phyloP scores from a whole-genome alignment of 2,329 filamentous ascomycete species.

The Penicillium fuscoglaucum region DNA sequence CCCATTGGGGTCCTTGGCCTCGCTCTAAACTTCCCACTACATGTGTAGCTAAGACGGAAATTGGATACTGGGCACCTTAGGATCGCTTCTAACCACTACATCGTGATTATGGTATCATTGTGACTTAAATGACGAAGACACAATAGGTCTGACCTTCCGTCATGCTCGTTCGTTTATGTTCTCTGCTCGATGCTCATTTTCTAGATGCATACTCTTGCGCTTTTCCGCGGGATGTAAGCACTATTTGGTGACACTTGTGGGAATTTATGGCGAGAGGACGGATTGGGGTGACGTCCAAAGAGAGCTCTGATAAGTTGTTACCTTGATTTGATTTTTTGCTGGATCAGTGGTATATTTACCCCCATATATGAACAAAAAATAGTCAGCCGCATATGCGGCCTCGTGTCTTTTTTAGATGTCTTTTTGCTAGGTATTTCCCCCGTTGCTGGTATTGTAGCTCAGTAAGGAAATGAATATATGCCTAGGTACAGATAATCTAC shows the following conservation, averaged over 20 bases:
- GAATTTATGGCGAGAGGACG: conserved; percentile 7
- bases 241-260: conserved; percentile 9
- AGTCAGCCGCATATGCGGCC: too few relatives aligned
- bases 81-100: not conserved
- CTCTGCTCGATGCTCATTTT: conserved; percentile 4
- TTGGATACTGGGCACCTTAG: not conserved
- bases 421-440: too few relatives aligned
- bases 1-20: not conserved
- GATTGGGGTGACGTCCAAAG: conserved; percentile 40
- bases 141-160: conserved; percentile 28
- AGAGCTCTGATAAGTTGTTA: conserved; percentile 43
- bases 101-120: not conserved
- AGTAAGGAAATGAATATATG: too few relatives aligned
- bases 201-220: conserved; percentile 35
- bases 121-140: conserved; percentile 38
- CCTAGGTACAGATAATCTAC: too few relatives aligned
- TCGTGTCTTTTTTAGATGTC: too few relatives aligned
- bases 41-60: conserved; percentile 2
- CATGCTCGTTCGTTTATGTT: conserved; percentile 8
- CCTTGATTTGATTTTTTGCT: not conserved
- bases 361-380: too few relatives aligned
- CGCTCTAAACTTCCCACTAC: not conserved
- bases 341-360: too few relatives aligned
- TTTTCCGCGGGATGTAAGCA: conserved; percentile 33
- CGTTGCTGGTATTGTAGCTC: too few relatives aligned